Percentiles rank a stretch among this genome's conserved stretches.
phyloP scores from a whole-genome alignment of 768 basidiomycete species.

The Lactarius indigo region DNA sequence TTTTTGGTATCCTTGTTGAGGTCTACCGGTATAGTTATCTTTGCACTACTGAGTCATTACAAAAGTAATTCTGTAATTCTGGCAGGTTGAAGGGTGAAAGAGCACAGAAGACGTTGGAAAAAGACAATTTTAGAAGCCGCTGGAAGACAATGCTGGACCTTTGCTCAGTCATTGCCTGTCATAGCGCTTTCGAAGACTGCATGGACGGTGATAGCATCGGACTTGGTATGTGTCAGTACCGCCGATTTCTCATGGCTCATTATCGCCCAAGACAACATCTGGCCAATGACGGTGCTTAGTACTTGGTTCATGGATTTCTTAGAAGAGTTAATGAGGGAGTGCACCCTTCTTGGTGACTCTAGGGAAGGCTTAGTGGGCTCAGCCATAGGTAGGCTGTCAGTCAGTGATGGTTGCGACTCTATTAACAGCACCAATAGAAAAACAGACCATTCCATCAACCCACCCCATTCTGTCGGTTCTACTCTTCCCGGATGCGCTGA shows the following conservation, averaged over 20 bases:
- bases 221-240: conserved; percentile 43
- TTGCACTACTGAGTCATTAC: not conserved
- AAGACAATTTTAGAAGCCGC: conserved; percentile 41
- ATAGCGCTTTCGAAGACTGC: conserved; percentile 65
- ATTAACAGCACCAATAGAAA: not conserved
- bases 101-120: conserved; percentile 35
- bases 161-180: conserved; percentile 57
- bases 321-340: conserved; percentile 58
- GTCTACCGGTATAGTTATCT: conserved; percentile 34
- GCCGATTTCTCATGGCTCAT: conserved; percentile 1
- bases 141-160: conserved; percentile 66
- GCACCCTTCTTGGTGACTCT: conserved; percentile 36
- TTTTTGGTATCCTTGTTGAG: conserved; percentile 47
- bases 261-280: conserved; percentile 52
- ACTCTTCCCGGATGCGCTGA: conserved; percentile 57
- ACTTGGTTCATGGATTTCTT: conserved; percentile 60
- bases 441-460: conserved; percentile 5
- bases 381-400: conserved; percentile 5
- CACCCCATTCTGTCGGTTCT: conserved; percentile 52
- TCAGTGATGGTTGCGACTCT: not conserved
- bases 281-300: conserved; percentile 65
- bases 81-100: conserved; percentile 35
- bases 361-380: conserved; percentile 12
- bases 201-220: conserved; percentile 59
- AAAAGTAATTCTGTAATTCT: conserved; percentile 6